Evolutionary conservation across 2,329 filamentous ascomycete species (phyloP), one percentile per base, ranked within the genome.

Genomic region (Cercospora zeina): DNA sequence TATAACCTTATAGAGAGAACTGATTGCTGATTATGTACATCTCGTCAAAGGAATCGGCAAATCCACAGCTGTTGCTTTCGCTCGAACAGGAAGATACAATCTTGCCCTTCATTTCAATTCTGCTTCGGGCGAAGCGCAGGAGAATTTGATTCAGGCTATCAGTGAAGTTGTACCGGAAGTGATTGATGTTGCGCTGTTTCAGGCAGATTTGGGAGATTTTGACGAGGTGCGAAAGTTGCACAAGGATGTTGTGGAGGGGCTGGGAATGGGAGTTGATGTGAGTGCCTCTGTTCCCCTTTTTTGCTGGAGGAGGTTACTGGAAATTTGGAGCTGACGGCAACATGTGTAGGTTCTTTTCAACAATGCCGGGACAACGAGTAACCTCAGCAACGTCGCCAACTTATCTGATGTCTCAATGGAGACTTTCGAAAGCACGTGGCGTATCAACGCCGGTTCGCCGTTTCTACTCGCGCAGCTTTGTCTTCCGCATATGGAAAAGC

Each of bases 61-160:
- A 56, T 77, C 78, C 2, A 80, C 79, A 21, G 74, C 73, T 50
- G 70, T 73, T 0, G 68, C 74, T 10, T 72, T 81, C 5, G 78
- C 78, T 1, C 68, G 67, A 24, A 71, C 76, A 16, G 77, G 78
- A 19, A 37, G 62, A 39, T 80, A 77, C 65, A 72, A 75, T 37
- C 73, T 81, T 13, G 78, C 77, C 3, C 69, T 80, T 0, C 79
- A 81, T 67, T 81, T 78, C 72, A 71, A 78, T 64, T 67, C 70
- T 59, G 72, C 75, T 50, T 68, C 66, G 42, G 72, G 76, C 8
- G 59, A 70, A 21, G 63, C 66, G 6, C 70, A 78, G 11, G 72
- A 75, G 10, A 62, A 65, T 5, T 66, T 76, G 24, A 67, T 76
- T 1, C 62, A 70, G 14, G 62, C 68, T 8, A 65, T 73, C 31